phyloP scores from a whole-genome alignment of 2,329 filamentous ascomycete genomes.

The Conoideocrella luteorostrata region DNA sequence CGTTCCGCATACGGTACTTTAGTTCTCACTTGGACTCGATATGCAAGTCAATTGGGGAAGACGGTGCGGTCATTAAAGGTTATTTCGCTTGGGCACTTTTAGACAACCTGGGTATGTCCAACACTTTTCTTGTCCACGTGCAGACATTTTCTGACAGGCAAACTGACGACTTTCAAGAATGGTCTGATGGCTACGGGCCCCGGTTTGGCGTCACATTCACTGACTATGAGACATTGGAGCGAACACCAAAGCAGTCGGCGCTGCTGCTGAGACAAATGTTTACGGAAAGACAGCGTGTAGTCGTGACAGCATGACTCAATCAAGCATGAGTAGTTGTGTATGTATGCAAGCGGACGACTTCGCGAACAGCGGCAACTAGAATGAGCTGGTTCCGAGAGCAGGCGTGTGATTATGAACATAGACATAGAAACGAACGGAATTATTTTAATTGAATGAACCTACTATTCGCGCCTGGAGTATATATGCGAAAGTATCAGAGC shows the following conservation, averaged over 20 bases:
- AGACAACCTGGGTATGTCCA: constrained; percentile 28
- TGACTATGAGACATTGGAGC: constrained; percentile 29
- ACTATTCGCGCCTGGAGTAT: no score
- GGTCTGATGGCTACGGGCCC: constrained; percentile 32
- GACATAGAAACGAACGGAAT: no score
- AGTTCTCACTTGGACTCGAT: constrained; percentile 31
- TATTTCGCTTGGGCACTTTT: constrained; percentile 30
- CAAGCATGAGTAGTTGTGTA: background rate
- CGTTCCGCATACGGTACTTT: constrained; percentile 30
- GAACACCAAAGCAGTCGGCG: constrained; percentile 32
- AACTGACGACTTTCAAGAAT: constrained; percentile 17
- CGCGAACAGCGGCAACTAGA: no score
- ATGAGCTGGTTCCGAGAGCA: no score
- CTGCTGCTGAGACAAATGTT: constrained; percentile 22
- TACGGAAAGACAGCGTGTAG: constrained; percentile 12
- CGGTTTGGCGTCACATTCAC: constrained; percentile 32
- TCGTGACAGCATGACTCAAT: background rate
- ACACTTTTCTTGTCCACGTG: no score
- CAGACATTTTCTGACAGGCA: no score
- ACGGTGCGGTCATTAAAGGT: constrained; percentile 23
- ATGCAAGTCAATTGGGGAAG: constrained; percentile 20
- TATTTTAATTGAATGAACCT: no score
- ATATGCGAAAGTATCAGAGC: background rate
- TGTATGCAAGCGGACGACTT: no score
- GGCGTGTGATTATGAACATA: no score